phyloP scores from a whole-genome alignment of 371 early-diverging fungal genomes.

The Syncephalastrum monosporum region DNA sequence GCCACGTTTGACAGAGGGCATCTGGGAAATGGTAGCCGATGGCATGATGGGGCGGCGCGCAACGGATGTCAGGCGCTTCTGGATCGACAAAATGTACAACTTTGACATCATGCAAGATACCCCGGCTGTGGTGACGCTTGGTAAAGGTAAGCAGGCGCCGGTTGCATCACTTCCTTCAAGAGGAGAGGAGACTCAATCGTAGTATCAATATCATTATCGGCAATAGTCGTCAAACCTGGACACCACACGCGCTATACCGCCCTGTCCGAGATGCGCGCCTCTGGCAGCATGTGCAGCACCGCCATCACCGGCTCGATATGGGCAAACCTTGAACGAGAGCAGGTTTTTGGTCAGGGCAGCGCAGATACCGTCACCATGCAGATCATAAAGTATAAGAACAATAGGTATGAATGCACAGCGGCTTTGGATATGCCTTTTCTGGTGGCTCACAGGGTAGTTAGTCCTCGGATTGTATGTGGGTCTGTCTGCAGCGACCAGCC shows the following conservation, averaged over 20 bases:
- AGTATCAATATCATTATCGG: no score
- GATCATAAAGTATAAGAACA: constrained; percentile 12
- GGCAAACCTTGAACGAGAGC: constrained; percentile 19
- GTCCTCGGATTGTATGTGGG: constrained; percentile 24
- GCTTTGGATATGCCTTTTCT: no score
- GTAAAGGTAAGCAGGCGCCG: neutral
- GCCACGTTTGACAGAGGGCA: constrained; percentile 4
- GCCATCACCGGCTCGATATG: constrained; percentile 6
- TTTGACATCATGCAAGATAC: neutral
- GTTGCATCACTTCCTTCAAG: no score
- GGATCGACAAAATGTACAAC: constrained; percentile 10
- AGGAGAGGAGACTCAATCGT: no score
- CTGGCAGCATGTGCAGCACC: constrained; percentile 1
- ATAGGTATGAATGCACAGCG: no score
- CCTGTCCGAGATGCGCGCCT: neutral
- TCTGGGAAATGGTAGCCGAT: constrained; percentile 24
- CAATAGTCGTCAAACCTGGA: neutral
- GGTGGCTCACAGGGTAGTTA: neutral
- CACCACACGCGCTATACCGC: neutral
- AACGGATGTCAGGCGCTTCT: constrained; percentile 29
- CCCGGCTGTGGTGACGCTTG: neutral
- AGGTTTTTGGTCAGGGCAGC: constrained; percentile 34
- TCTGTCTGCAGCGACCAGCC: constrained; percentile 38
- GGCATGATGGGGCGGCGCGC: constrained; percentile 28
- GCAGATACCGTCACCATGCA: constrained; percentile 37